Evolutionary conservation across 2,329 filamentous ascomycete genomes (phyloP), one percentile per base, ranked within the genome.

Genomic region (Eurotiales sp.): DNA sequence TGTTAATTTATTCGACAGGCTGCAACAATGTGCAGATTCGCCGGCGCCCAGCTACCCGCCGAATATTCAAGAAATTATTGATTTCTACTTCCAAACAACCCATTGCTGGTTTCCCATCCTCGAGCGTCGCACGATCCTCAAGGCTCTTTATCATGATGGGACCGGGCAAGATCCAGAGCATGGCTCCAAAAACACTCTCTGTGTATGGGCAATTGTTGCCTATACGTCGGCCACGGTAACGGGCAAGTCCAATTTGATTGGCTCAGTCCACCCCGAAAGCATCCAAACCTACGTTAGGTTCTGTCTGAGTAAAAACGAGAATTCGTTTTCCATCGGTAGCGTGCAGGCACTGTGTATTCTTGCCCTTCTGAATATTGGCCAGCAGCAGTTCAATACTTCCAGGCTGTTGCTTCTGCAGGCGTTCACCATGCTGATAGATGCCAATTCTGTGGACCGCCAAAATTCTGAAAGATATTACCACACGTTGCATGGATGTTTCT

Each of bases 51-150:
- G 77, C 81, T 60, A 80, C 77, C 62, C 83, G 76, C 72, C 61
- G 14, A 69, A 69, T 47, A 61, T 64, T 22, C 68, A 66, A 64
- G 73, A 77, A 2, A 74, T 90, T 3, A 70, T 90, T 34, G 85
- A 90, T 57, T 77, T 86, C 4, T 90, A 89, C 63, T 87, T 88
- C 54, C 81, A 85, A 1, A 88, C 88, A 59, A 88, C 84, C 0
- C 85, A 90, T 63, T 83, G 80, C 48, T 91, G 87, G 87, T 76
- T 91, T 22, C 87, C 87, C 0, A 83, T 91, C 22, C 73, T 86
- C 10, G 84, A 89, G 56, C 86, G 84, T 55, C 79, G 85, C 44
- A 77, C 79, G 37, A 71, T 88, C 4, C 71, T 85, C 25, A 77
- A 77, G 22, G 22, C 68, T 61, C 51, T 76, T 59, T 44, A 62